These are phyloP conservation scores for Lecanicillium sp. DNA, from an alignment of 2,329 filamentous ascomycete species.

Conservation along the genomic window DNA sequence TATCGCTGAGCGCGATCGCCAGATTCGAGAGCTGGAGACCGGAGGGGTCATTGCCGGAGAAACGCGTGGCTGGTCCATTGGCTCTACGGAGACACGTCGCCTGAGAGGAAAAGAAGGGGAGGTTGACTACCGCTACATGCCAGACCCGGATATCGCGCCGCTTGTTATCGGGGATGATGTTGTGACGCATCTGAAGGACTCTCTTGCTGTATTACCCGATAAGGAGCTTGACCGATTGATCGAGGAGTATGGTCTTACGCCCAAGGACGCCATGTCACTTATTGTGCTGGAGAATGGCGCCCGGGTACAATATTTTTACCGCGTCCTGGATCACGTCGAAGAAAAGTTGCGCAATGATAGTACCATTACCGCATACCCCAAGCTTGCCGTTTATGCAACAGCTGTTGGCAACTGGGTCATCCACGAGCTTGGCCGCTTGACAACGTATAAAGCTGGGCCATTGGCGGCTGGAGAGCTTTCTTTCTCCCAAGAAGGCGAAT, in stretches of 20 bases:
- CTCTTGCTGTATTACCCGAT: conserved; percentile 66
- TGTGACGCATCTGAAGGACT: conserved; percentile 51
- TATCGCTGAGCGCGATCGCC: conserved; percentile 79
- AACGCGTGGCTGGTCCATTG: conserved; percentile 87
- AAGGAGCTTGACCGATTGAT: conserved; percentile 56
- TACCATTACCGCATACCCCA: conserved; percentile 7
- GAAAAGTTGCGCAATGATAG: conserved; percentile 14
- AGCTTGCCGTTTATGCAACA: conserved; percentile 30
- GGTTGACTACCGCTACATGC: conserved; percentile 98
- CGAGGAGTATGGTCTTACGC: conserved; percentile 55
- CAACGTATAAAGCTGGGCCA: conserved; percentile 36
- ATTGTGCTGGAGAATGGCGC: conserved; percentile 69
- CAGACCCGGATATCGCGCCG: conserved; percentile 82
- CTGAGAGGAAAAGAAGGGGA: conserved; percentile 92
- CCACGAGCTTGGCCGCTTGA: conserved; percentile 65
- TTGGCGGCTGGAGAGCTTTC: conserved; percentile 32
- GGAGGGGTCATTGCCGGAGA: conserved; percentile 74
- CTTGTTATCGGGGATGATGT: conserved; percentile 67
- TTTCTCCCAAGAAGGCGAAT: conserved; percentile 39
- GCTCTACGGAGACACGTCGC: conserved; percentile 69
- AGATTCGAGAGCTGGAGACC: conserved; percentile 69
- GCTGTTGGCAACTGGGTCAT: conserved; percentile 60
- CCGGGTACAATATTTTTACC: conserved; percentile 73
- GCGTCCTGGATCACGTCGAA: conserved; percentile 46
- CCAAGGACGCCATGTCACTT: conserved; percentile 78